Evolutionary conservation across 2,329 filamentous ascomycete genomes (phyloP).

Genomic region (Hymenoscyphus fructigenus): DNA sequence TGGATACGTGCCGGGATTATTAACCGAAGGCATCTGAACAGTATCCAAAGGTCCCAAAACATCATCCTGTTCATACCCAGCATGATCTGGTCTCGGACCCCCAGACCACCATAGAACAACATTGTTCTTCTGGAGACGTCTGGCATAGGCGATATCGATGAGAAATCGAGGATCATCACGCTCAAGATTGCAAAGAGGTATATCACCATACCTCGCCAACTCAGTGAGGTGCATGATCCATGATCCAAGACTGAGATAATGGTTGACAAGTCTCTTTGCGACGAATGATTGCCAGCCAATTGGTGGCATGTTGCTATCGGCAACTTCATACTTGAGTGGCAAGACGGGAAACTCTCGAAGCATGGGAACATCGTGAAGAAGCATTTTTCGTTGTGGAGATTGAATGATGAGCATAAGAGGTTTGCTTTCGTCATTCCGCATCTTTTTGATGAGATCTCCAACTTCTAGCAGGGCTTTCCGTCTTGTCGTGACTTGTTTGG

Average conservation of each 20-base stretch:
- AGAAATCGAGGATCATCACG: constrained; percentile 90
- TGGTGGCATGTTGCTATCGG: constrained; percentile 84
- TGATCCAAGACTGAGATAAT: constrained; percentile 88
- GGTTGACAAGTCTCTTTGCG: constrained; percentile 79
- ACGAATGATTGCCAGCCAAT: constrained; percentile 92
- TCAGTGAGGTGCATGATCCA: constrained; percentile 90
- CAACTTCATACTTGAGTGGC: constrained; percentile 75
- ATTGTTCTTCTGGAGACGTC: constrained; percentile 84
- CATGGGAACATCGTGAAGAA: constrained; percentile 82
- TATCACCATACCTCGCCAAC: constrained; percentile 86
- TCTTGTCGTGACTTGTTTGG: constrained; percentile 82
- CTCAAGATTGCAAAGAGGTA: constrained; percentile 93
- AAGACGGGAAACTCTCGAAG: constrained; percentile 83
- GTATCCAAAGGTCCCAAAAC: constrained; percentile 78
- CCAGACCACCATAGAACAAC: constrained; percentile 97
- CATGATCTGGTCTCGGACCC: constrained; percentile 85
- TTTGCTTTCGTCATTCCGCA: constrained; percentile 78
- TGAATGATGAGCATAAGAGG: constrained; percentile 87
- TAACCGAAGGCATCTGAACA: constrained; percentile 89
- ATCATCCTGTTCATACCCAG: constrained; percentile 92
- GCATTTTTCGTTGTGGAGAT: constrained; percentile 76
- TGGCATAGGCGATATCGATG: constrained; percentile 93
- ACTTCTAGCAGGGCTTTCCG: constrained; percentile 88
- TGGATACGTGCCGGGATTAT: constrained; percentile 89
- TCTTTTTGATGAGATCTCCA: constrained; percentile 83